Evolutionary conservation across 1,139 yeast species (phyloP).

Genomic region (Suhomyces bribrorum): DNA sequence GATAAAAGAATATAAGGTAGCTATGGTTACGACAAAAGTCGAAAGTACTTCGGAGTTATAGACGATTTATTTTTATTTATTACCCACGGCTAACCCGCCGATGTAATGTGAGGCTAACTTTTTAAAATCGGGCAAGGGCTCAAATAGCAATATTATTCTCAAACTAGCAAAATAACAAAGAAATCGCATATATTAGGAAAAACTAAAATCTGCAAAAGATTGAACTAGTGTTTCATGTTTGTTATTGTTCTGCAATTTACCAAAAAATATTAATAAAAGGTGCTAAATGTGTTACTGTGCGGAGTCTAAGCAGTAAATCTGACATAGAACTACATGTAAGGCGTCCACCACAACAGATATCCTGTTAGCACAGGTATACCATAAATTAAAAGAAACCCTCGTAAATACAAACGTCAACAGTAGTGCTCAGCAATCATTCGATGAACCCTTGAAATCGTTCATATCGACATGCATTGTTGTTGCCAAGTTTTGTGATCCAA

Average conservation of each 20-base stretch:
- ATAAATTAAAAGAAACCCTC: background rate
- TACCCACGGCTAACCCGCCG: constrained; percentile 4
- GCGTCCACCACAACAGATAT: background rate
- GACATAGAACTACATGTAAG: background rate
- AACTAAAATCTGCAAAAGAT: constrained; percentile 1
- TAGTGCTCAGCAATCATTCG: too few species aligned
- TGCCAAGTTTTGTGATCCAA: too few species aligned
- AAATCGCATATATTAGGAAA: constrained; percentile 2
- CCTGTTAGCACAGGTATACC: constrained; percentile 2
- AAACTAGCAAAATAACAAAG: constrained; percentile 2
- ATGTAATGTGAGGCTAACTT: constrained; percentile 3
- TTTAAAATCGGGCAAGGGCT: constrained; percentile 8
- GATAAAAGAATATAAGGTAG: background rate
- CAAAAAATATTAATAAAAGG: constrained; percentile 4
- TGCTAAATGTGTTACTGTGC: background rate
- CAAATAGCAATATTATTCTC: constrained; percentile 1
- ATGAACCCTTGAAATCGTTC: too few species aligned
- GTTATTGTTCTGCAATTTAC: constrained; percentile 4
- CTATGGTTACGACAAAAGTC: background rate
- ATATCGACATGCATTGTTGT: too few species aligned
- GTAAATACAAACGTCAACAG: background rate
- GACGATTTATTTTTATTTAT: constrained; percentile 1
- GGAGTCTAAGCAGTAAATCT: background rate
- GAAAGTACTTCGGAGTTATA: constrained; percentile 3
- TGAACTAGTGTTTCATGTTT: constrained; percentile 1